Evolutionary conservation across 768 basidiomycete genomes (phyloP).

Genomic region (Termitomyces sp.): DNA sequence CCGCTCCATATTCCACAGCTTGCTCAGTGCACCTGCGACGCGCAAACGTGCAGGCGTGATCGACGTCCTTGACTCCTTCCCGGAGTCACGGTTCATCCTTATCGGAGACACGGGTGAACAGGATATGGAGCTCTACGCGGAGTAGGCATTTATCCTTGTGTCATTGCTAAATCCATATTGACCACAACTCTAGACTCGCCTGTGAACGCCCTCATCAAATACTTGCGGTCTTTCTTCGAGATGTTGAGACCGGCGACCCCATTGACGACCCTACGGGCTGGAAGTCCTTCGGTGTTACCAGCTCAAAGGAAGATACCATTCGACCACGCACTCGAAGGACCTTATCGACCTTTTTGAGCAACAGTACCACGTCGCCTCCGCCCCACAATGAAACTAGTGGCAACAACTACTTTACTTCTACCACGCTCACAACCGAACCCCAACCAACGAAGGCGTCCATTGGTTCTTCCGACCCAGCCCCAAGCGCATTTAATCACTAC

Average conservation of each 20-base stretch:
- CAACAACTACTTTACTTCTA: slow-evolving; percentile 17
- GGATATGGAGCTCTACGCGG: slow-evolving; percentile 86
- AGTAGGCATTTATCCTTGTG: slow-evolving; percentile 27
- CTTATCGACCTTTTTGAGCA: slow-evolving; percentile 5
- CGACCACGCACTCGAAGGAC: slow-evolving; percentile 9
- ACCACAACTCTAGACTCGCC: slow-evolving; percentile 41
- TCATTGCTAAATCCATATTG: neutral
- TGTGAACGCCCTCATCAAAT: slow-evolving; percentile 63
- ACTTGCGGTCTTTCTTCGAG: slow-evolving; percentile 77
- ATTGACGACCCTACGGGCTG: slow-evolving; percentile 64
- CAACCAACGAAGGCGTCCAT: slow-evolving; percentile 9
- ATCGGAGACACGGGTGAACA: slow-evolving; percentile 95
- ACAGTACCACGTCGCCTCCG: neutral
- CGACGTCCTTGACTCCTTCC: slow-evolving; percentile 74
- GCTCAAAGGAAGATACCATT: slow-evolving; percentile 12
- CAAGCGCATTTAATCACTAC: neutral
- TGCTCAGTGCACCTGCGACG: slow-evolving; percentile 75
- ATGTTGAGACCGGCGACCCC: slow-evolving; percentile 44
- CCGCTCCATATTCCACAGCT: slow-evolving; percentile 74
- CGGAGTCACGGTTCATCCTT: slow-evolving; percentile 70
- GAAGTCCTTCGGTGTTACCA: slow-evolving; percentile 25
- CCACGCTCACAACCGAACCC: slow-evolving; percentile 17
- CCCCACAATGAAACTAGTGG: neutral
- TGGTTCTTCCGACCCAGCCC: neutral
- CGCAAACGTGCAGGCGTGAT: slow-evolving; percentile 78